Percentiles rank a stretch among this genome's conserved stretches.
These are phyloP conservation scores for Eucalyptus cladocalyx DNA, from an alignment of 345 rosid species.

Conservation along the genomic window DNA sequence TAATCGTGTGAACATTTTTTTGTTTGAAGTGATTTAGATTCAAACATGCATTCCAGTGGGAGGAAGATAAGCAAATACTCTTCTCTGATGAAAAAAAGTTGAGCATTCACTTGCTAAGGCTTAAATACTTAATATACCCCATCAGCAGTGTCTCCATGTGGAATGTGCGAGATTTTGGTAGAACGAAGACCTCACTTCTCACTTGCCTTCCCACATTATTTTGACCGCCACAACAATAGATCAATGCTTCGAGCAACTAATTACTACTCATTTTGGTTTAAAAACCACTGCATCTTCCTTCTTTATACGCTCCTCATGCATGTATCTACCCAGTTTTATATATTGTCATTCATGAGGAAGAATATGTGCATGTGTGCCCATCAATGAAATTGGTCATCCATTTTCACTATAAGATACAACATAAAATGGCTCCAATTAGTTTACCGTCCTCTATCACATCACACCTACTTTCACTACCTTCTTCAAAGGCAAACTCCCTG, in stretches of 20 bases:
- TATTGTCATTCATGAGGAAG: background rate
- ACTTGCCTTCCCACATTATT: background rate
- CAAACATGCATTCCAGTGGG: background rate
- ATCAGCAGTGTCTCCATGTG: background rate
- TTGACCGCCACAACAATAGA: background rate
- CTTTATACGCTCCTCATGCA: background rate
- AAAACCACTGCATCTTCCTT: background rate
- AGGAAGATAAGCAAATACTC: background rate
- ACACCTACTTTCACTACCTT: background rate
- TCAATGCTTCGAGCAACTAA: background rate
- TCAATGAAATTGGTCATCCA: background rate
- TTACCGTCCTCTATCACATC: background rate
- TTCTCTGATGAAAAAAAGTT: background rate
- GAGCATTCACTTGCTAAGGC: background rate
- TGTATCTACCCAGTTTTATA: background rate
- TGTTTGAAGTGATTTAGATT: background rate
- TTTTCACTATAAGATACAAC: background rate
- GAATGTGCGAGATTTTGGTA: background rate
- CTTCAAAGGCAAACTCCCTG: background rate
- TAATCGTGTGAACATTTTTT: background rate
- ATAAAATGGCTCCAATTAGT: background rate
- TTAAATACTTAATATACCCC: background rate
- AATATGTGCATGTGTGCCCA: background rate
- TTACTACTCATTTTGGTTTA: background rate
- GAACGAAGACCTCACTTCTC: background rate